phyloP scores from a whole-genome alignment of 345 rosid species.

The Lepidium didymum region DNA sequence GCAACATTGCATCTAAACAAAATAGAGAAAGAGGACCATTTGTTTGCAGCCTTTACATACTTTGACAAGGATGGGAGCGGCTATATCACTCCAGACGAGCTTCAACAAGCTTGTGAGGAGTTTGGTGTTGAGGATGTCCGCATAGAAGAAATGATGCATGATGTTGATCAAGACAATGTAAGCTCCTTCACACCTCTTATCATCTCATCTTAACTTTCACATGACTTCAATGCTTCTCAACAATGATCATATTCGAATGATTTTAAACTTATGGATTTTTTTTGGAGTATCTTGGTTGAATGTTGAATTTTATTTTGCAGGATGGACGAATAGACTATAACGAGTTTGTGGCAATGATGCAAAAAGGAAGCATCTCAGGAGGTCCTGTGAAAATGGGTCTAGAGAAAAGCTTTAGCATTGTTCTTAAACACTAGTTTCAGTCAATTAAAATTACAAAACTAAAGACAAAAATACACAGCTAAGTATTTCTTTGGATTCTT shows the following conservation, averaged over 20 bases:
- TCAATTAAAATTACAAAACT: neutral
- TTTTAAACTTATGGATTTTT: neutral
- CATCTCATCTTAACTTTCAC: neutral
- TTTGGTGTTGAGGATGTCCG: slow-evolving; percentile 70
- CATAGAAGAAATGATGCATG: slow-evolving; percentile 65
- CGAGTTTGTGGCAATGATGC: slow-evolving; percentile 87
- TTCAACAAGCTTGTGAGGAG: slow-evolving; percentile 82
- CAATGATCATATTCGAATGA: neutral
- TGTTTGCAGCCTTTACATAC: slow-evolving; percentile 75
- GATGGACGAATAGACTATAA: slow-evolving; percentile 77
- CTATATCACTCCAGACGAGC: slow-evolving; percentile 80
- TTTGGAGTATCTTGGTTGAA: neutral
- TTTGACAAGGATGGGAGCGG: slow-evolving; percentile 94
- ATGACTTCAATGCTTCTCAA: neutral
- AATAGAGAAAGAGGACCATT: slow-evolving; percentile 69
- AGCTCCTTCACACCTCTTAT: slow-evolving; percentile 13
- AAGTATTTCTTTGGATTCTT: slow-evolving; percentile 13
- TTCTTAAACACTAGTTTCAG: slow-evolving; percentile 31
- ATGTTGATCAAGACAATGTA: slow-evolving; percentile 82
- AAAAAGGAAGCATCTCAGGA: slow-evolving; percentile 39
- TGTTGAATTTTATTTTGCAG: slow-evolving; percentile 34
- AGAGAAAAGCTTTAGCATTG: slow-evolving; percentile 47
- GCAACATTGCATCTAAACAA: slow-evolving; percentile 88
- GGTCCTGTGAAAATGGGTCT: slow-evolving; percentile 32
- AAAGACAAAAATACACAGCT: slow-evolving; percentile 9